phyloP scores from a whole-genome alignment of 108 stramenopile genomes.

The Nitzschia putrida region DNA sequence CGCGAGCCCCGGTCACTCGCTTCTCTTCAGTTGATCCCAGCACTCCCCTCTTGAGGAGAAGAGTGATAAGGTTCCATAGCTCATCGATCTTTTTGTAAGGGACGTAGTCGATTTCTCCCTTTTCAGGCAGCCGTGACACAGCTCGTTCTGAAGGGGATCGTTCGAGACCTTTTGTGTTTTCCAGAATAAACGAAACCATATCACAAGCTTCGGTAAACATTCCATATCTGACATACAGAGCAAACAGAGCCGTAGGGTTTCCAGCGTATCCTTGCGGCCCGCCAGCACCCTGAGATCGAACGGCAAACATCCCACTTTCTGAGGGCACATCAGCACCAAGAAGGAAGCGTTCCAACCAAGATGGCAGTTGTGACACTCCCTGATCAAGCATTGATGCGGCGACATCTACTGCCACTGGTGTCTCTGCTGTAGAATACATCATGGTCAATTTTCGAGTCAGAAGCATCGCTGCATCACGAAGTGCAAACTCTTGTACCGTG shows the following conservation, averaged over 20 bases:
- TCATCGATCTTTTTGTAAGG: constrained; percentile 77
- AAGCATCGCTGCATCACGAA: constrained; percentile 34
- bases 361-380: constrained; percentile 45
- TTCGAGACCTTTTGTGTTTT: constrained; percentile 8
- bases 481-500: neutral
- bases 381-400: constrained; percentile 50
- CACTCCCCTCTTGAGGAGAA: constrained; percentile 24
- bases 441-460: constrained; percentile 53
- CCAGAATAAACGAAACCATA: constrained; percentile 49
- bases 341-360: constrained; percentile 73
- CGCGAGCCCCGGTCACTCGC: constrained; percentile 33
- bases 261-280: constrained; percentile 25
- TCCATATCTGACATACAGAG: constrained; percentile 62
- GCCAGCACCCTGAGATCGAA: constrained; percentile 10
- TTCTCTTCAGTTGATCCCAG: constrained; percentile 9
- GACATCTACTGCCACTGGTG: constrained; percentile 62
- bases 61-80: constrained; percentile 68
- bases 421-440: constrained; percentile 47
- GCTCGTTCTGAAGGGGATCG: constrained; percentile 21
- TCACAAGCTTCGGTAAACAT: constrained; percentile 69
- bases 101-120: constrained; percentile 78
- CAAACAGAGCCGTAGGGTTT: constrained; percentile 63
- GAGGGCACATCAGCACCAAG: constrained; percentile 30
- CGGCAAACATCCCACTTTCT: constrained; percentile 54
- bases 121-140: constrained; percentile 68